Base-by-base conservation (phyloP, 805 yeast genomes). In the Candida chauliodis region DNA sequence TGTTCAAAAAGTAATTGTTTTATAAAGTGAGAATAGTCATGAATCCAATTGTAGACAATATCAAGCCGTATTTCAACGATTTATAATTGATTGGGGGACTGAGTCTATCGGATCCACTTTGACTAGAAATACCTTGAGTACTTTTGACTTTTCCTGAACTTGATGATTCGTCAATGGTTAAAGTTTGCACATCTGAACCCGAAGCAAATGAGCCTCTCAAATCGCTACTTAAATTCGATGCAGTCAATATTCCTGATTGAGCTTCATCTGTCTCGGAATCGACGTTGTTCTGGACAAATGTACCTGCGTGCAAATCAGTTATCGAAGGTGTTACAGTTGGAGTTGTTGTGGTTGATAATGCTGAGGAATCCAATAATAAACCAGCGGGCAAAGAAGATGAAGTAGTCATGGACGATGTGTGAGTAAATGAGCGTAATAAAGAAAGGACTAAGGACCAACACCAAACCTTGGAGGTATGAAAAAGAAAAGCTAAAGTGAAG, bases 251-350 rank as follows among this genome's bases (percentile, higher is more conserved):
- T 20, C 32, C 26, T 6, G 18, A 8, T 9, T 16, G 9, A 7
- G 10, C 17, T 7, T 27, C 10, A 19, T 5, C 8, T 4, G 32
- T 17, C 20, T 26, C 20, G 15, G 26, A 26, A 26, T 26, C 37
- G 15, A 14, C 19, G 21, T 34, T 26, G 18, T 34, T 27, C 9
- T 27, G 18, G 2, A 26, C 31, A 10, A 20, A 11, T n/a, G 37
- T 34, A 13, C 31, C 37, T 3, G 27, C 11, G 11, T 26, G 37
- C 27, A 34, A 14, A 15, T 34, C 37, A 8, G 37, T 34, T 16
- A 34, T 17, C n/a, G 37, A 34, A 10, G 37, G 37, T n/a, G 37
- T 34, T 4, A 34, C 32, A 9, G 37, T 34, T 13, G 31, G 32
- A 13, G 37, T 34, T 6, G 23, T 16, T 3, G 5, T 16, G 6